Percentiles rank a stretch among this genome's conserved stretches.
Evolutionary conservation across 2,329 filamentous ascomycete species (phyloP).

Genomic region (Aspergillus chevalieri): DNA sequence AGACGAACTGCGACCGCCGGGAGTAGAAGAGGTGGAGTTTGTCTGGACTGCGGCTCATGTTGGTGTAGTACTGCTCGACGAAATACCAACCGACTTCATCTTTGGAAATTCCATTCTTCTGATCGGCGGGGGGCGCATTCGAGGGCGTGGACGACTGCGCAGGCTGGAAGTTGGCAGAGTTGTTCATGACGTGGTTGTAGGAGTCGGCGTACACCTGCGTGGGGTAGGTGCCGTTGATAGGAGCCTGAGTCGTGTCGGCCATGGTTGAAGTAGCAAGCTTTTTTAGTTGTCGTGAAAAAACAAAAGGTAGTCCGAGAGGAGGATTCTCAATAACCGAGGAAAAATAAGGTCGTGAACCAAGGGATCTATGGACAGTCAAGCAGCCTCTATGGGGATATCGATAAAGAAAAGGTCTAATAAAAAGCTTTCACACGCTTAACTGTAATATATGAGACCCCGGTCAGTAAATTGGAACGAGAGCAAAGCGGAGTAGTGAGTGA

Average conservation of each 20-base stretch:
- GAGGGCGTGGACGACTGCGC: constrained; percentile 35
- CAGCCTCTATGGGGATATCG: background rate
- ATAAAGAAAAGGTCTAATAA: constrained; percentile 2
- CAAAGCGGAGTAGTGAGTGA: constrained; percentile 1
- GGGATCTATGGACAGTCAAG: background rate
- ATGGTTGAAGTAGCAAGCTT: constrained; percentile 18
- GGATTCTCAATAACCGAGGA: constrained; percentile 7
- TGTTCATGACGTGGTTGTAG: constrained; percentile 32
- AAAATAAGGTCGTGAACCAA: constrained; percentile 1
- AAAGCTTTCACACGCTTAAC: constrained; percentile 8
- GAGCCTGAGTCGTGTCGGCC: constrained; percentile 36
- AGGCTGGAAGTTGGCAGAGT: constrained; percentile 33
- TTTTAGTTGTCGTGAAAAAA: constrained; percentile 1
- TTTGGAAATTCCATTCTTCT: constrained; percentile 56
- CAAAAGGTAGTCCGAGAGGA: constrained; percentile 7
- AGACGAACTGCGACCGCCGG: constrained; percentile 92
- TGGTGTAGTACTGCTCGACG: constrained; percentile 98
- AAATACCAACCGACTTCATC: constrained; percentile 99
- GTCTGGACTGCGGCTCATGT: constrained; percentile 85
- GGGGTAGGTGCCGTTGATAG: constrained; percentile 38
- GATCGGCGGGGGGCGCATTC: constrained; percentile 31
- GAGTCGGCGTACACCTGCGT: constrained; percentile 33
- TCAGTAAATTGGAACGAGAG: constrained; percentile 9
- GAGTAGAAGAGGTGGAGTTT: constrained; percentile 95
- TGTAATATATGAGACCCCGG: too few species aligned